Percentiles rank a stretch among this genome's conserved stretches.
Evolutionary conservation across 352 stramenopile species (phyloP).

Genomic region (Aphanomyces invadans): DNA sequence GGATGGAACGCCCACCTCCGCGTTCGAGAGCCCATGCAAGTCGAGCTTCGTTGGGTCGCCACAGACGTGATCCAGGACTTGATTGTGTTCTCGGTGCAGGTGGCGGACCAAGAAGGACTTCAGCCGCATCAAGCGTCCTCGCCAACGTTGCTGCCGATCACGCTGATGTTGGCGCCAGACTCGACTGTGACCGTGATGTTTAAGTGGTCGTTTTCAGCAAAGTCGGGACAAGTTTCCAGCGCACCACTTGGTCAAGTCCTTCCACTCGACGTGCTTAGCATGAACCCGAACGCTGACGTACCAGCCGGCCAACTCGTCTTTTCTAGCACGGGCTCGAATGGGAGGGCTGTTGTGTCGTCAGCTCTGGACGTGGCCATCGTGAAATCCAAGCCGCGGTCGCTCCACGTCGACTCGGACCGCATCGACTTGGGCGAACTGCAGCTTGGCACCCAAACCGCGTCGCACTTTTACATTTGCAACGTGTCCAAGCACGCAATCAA

Average conservation of each 20-base stretch:
- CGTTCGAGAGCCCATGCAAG: conserved; percentile 25
- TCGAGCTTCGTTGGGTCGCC: conserved; percentile 58
- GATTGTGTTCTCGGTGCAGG: conserved; percentile 39
- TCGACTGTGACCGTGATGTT: neutral
- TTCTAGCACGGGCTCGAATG: neutral
- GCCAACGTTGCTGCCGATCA: conserved; percentile 24
- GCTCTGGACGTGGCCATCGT: conserved; percentile 51
- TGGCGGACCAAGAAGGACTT: conserved; percentile 32
- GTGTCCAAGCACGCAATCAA: conserved; percentile 55
- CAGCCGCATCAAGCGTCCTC: too few relatives aligned
- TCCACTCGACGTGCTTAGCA: neutral
- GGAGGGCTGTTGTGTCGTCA: neutral
- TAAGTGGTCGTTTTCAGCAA: conserved; percentile 12
- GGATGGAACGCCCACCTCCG: conserved; percentile 50
- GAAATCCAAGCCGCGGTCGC: conserved; percentile 55
- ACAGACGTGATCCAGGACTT: conserved; percentile 40
- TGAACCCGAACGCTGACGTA: conserved; percentile 2
- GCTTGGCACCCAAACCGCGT: conserved; percentile 47
- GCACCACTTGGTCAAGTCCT: neutral
- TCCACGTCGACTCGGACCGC: conserved; percentile 55
- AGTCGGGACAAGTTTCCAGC: neutral
- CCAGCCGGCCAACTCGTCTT: conserved; percentile 4
- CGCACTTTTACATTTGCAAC: conserved; percentile 63
- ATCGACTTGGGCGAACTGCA: conserved; percentile 76
- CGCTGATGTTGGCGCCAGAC: neutral